These are phyloP conservation scores for Ascosphaera apis DNA, from an alignment of 2,329 filamentous ascomycete species.

Conservation along the genomic window DNA sequence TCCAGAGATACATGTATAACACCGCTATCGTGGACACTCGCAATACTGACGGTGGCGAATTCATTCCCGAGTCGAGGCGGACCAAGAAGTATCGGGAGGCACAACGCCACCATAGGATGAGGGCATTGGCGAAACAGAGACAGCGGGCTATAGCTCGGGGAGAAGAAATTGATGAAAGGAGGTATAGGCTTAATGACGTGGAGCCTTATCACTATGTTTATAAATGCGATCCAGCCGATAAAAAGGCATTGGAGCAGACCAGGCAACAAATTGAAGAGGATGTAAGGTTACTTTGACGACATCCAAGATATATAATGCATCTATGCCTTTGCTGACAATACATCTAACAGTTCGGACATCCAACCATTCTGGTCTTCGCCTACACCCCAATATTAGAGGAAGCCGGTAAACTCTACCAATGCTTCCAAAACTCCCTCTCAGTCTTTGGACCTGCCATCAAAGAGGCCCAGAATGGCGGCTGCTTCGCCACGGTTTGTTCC, in stretches of 20 bases:
- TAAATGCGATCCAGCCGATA: not conserved
- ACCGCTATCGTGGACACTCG: not conserved
- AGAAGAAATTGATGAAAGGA: not conserved
- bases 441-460: not conserved
- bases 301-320: too few relatives aligned
- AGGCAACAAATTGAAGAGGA: not conserved
- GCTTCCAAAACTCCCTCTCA: not conserved
- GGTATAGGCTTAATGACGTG: not conserved
- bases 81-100: not conserved
- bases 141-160: not conserved
- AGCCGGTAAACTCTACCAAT: not conserved
- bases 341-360: not conserved
- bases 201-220: not conserved
- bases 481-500: not conserved
- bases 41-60: not conserved
- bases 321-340: not conserved
- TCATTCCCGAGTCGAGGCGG: not conserved
- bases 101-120: not conserved
- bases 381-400: not conserved
- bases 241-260: not conserved
- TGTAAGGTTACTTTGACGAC: not conserved
- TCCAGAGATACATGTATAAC: not conserved
- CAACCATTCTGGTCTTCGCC: not conserved
- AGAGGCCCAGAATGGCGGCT: not conserved
- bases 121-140: not conserved